phyloP scores from a whole-genome alignment of 352 stramenopile species.

The Pythium vanterpoolii region DNA sequence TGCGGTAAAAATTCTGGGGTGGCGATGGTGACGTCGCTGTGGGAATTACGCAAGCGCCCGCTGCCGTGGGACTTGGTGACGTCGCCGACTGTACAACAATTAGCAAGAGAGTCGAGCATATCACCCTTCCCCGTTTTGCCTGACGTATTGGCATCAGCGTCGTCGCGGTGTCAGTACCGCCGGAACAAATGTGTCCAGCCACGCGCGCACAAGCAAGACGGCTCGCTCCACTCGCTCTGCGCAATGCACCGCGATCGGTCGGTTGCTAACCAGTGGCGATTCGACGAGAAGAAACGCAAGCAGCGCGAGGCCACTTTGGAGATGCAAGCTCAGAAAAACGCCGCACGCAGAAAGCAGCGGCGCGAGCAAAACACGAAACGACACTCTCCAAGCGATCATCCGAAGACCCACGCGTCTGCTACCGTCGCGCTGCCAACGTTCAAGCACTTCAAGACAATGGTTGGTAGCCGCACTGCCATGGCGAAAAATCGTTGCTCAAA shows the following conservation, averaged over 20 bases:
- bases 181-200: not conserved
- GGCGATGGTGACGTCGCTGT: slow-evolving; percentile 11
- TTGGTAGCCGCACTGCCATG: not conserved
- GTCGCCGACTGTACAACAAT: not conserved
- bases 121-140: not conserved
- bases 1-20: not conserved
- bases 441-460: not conserved
- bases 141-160: not conserved
- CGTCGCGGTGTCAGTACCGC: slow-evolving; percentile 12
- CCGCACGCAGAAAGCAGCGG: not conserved
- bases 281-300: slow-evolving; percentile 15
- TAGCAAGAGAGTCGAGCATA: not conserved
- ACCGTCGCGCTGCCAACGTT: not conserved
- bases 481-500: not conserved
- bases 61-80: not conserved
- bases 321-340: not conserved
- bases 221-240: slow-evolving; percentile 22
- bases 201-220: slow-evolving; percentile 14
- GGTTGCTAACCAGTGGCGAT: slow-evolving; percentile 17
- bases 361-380: not conserved
- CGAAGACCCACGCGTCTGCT: not conserved
- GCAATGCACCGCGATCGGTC: slow-evolving; percentile 17
- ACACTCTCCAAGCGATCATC: not conserved
- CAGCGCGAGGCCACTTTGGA: not conserved
- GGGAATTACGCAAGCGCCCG: slow-evolving; percentile 17